Base-by-base conservation (phyloP, 2,329 filamentous ascomycete genomes). In the Trichoderma arundinaceum region DNA sequence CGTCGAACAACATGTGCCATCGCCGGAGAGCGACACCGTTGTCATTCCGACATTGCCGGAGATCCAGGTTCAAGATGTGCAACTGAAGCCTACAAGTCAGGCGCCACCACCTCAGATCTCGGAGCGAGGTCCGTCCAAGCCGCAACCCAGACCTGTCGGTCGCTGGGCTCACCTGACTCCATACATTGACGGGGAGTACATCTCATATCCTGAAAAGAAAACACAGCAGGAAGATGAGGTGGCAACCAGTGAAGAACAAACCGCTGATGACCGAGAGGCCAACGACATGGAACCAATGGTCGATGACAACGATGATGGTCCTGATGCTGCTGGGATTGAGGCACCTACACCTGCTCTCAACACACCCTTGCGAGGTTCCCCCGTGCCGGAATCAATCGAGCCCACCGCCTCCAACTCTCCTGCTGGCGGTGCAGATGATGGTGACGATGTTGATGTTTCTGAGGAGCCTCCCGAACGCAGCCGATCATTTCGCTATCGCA, bases 401-500 rank as follows among this genome's bases (percentile, higher is more conserved):
- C 73, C 79, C 66, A 71, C 79, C 64, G 67, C 75, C 44, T 70
- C 77, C 69, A 72, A 77, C 66, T 80, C 78, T 1, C 78, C 79
- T 17, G 78, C 74, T 62, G 76, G 77, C 5, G 74, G 61, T 17
- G 77, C 69, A 35, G 78, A 79, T 22, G 78, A 79, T 12, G 71
- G 68, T 3, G 77, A 78, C 13, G 77, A 79, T 9, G 72, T 72
- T 35, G 78, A 80, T 15, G 69, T 74, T 33, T 74, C 75, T 12
- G 75, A 78, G 56, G 77, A 78, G 8, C 66, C 69, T 6, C 69
- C 71, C 5, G 74, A 73, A 35, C 70, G 67, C 19, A 70, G 68
- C 19, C 71, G 73, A 33, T 75, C 72, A 59, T 86, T 79, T 69
- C 72, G 74, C 3, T 87, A 83, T 71, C 79, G 79, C 57, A 84